A percentile compares a stretch with the other conserved stretches of the same genome.
phyloP scores from a whole-genome alignment of 441 rosid species.

The Kokia cookei region DNA sequence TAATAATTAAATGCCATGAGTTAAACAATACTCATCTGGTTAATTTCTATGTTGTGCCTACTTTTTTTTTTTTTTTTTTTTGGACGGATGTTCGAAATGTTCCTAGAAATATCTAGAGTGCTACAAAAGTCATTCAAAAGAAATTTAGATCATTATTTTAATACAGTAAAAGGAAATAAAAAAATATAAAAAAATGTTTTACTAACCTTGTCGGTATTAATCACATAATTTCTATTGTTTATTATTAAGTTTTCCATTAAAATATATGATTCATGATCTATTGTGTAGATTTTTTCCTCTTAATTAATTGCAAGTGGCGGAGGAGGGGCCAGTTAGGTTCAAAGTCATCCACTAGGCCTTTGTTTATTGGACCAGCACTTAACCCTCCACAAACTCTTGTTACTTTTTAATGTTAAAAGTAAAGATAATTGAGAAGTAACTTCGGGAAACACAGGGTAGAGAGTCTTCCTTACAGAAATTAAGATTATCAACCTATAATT shows the following conservation, averaged over 20 bases:
- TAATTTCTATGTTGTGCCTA: background rate
- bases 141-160: background rate
- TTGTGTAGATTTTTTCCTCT: constrained; percentile 3
- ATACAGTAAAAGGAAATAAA: background rate
- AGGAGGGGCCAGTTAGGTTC: constrained; percentile 9
- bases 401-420: background rate
- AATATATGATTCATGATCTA: background rate
- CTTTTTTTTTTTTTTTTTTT: no score
- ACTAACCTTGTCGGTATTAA: background rate
- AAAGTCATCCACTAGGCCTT: constrained; percentile 10
- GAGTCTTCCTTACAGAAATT: background rate
- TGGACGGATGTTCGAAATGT: background rate
- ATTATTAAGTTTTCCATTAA: constrained; percentile 2
- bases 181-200: background rate
- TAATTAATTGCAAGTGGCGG: constrained; percentile 6
- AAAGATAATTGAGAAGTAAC: background rate
- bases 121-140: background rate
- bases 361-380: background rate
- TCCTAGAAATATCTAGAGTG: background rate
- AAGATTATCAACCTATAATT: background rate
- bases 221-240: background rate
- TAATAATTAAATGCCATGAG: background rate
- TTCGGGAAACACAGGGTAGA: background rate
- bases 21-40: background rate
- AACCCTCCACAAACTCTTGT: background rate